These are phyloP conservation scores for Cladosporium sp. DNA, from an alignment of 2,329 filamentous ascomycete species.

Conservation along the genomic window DNA sequence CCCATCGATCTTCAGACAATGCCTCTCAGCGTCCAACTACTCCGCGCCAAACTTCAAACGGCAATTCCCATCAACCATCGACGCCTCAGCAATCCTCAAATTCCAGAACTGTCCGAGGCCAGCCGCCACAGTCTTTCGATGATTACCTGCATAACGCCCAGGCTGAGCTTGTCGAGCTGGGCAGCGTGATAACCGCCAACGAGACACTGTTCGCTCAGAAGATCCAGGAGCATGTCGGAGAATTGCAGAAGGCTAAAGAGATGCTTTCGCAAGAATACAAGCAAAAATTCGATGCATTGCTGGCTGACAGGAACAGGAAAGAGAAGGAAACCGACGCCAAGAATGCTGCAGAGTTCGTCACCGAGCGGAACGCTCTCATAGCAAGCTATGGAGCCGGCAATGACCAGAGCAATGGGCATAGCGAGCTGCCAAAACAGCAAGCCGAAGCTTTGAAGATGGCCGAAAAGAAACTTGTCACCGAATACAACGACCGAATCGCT, in stretches of 20 bases:
- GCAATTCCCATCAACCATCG: not conserved
- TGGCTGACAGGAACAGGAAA: constrained; percentile 26
- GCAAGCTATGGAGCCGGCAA: constrained; percentile 24
- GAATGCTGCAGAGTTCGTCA: constrained; percentile 29
- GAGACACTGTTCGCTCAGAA: constrained; percentile 33
- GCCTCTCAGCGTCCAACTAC: not conserved
- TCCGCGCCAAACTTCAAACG: not conserved
- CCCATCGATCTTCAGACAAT: not conserved
- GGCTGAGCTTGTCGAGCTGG: constrained; percentile 31
- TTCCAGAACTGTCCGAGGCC: not conserved
- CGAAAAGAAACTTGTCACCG: constrained; percentile 30
- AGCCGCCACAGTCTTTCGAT: constrained; percentile 27
- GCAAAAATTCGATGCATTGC: constrained; percentile 29
- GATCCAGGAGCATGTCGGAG: constrained; percentile 35
- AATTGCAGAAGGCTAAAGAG: constrained; percentile 33
- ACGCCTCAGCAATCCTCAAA: not conserved
- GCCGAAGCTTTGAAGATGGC: constrained; percentile 26
- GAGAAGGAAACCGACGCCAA: constrained; percentile 29
- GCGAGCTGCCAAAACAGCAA: constrained; percentile 18
- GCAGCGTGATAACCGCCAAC: constrained; percentile 32
- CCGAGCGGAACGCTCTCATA: constrained; percentile 30
- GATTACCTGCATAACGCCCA: constrained; percentile 33
- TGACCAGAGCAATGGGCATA: constrained; percentile 15
- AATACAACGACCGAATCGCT: constrained; percentile 30
- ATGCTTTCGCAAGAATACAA: constrained; percentile 31